Conservation (phyloP, 768 basidiomycete species). For the Xanthoconium purpureum region DNA sequence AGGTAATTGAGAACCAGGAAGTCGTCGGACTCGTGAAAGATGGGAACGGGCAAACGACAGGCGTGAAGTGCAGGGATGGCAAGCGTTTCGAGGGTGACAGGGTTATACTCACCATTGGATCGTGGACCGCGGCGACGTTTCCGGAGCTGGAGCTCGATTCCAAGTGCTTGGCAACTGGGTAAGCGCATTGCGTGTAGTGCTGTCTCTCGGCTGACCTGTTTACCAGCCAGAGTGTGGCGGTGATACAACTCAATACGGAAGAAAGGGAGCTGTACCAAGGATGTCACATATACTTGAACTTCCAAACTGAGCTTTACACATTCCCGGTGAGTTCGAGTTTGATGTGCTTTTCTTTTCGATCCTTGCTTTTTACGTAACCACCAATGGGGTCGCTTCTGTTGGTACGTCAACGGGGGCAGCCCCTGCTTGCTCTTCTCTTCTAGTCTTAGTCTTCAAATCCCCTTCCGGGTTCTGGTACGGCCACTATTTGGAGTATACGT, state of each 20-base stretch:
- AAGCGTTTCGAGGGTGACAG: constrained; percentile 51
- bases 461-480: background rate
- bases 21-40: constrained; percentile 49
- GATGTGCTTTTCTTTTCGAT: background rate
- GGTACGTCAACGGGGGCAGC: background rate
- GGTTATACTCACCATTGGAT: constrained; percentile 71
- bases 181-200: constrained; percentile 14
- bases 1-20: constrained; percentile 53
- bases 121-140: constrained; percentile 85
- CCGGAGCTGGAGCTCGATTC: constrained; percentile 50
- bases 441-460: background rate
- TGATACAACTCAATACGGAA: constrained; percentile 67
- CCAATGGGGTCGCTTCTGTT: background rate
- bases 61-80: constrained; percentile 64
- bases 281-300: constrained; percentile 72
- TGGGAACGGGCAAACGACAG: constrained; percentile 42
- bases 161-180: constrained; percentile 80
- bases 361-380: background rate
- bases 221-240: constrained; percentile 75
- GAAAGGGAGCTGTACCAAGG: constrained; percentile 61
- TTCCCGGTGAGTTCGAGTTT: constrained; percentile 63
- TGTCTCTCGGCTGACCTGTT: background rate
- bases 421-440: background rate
- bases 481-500: background rate
- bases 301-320: constrained; percentile 71